Conservation (phyloP, 2,329 filamentous ascomycete species). For the Ceratocystis variospora region DNA sequence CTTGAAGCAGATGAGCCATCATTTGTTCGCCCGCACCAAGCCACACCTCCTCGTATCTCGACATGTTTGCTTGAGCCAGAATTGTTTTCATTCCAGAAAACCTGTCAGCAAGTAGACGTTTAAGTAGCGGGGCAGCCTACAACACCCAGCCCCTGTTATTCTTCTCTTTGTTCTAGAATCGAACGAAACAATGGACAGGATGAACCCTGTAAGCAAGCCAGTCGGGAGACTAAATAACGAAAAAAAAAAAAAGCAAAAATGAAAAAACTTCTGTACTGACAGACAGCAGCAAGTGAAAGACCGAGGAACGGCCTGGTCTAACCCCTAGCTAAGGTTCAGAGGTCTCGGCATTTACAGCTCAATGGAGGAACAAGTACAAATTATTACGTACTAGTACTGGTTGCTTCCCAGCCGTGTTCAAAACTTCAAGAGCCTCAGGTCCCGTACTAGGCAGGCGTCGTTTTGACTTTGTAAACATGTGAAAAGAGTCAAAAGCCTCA, state of each 20-base stretch:
- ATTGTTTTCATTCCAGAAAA: background rate
- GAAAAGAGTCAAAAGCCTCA: constrained; percentile 1
- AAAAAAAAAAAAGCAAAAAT: background rate
- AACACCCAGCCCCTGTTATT: background rate
- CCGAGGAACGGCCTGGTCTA: constrained; percentile 2
- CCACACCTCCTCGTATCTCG: background rate
- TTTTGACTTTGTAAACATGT: background rate
- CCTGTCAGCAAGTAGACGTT: background rate
- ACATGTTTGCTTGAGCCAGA: background rate
- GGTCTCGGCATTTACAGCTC: background rate
- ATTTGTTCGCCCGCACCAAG: background rate
- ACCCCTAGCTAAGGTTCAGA: background rate
- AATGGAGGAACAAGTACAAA: too few species aligned
- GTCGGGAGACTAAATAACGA: background rate
- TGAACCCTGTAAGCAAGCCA: background rate
- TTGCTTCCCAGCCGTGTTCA: background rate
- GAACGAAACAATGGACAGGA: background rate
- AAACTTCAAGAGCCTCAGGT: background rate
- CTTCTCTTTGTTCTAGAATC: background rate
- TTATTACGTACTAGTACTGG: background rate
- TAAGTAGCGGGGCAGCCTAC: background rate
- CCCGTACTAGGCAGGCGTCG: background rate
- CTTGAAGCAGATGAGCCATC: background rate
- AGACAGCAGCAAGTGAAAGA: background rate
- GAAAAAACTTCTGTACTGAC: background rate